Conservation (phyloP, 2,329 filamentous ascomycete species). For the Neonectria ditissima region DNA sequence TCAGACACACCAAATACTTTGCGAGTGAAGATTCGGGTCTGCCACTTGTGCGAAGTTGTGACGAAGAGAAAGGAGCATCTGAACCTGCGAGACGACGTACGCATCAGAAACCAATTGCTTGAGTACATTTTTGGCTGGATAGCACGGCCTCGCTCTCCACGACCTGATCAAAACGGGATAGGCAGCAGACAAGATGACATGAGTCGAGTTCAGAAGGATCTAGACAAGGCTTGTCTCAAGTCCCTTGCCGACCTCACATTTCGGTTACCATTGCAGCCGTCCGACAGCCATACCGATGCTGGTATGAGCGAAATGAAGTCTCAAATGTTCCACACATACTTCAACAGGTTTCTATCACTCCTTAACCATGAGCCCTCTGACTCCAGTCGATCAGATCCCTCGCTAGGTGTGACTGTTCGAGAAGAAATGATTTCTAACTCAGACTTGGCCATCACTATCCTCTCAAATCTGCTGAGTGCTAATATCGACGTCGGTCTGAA, state of each 20-base stretch:
- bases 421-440: conserved; percentile 68
- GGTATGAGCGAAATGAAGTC: conserved; percentile 76
- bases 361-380: conserved; percentile 69
- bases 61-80: conserved; percentile 75
- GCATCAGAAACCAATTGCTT: conserved; percentile 75
- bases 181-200: conserved; percentile 67
- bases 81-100: conserved; percentile 75
- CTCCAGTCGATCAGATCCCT: conserved; percentile 41
- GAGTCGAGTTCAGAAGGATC: conserved; percentile 69
- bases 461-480: conserved; percentile 76
- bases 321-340: conserved; percentile 78
- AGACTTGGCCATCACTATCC: conserved; percentile 74
- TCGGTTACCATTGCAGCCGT: conserved; percentile 73
- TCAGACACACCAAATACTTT: conserved; percentile 67
- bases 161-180: conserved; percentile 55
- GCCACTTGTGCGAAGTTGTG: conserved; percentile 74
- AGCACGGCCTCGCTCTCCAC: conserved; percentile 67
- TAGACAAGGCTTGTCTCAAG: conserved; percentile 74
- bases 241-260: conserved; percentile 75
- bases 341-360: conserved; percentile 75
- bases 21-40: conserved; percentile 76
- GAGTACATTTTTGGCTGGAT: conserved; percentile 79
- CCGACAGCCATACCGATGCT: conserved; percentile 73
- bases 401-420: conserved; percentile 53
- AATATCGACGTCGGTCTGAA: conserved; percentile 80